phyloP scores from a whole-genome alignment of 2,329 filamentous ascomycete species.

The Penicillium hesseltinei region DNA sequence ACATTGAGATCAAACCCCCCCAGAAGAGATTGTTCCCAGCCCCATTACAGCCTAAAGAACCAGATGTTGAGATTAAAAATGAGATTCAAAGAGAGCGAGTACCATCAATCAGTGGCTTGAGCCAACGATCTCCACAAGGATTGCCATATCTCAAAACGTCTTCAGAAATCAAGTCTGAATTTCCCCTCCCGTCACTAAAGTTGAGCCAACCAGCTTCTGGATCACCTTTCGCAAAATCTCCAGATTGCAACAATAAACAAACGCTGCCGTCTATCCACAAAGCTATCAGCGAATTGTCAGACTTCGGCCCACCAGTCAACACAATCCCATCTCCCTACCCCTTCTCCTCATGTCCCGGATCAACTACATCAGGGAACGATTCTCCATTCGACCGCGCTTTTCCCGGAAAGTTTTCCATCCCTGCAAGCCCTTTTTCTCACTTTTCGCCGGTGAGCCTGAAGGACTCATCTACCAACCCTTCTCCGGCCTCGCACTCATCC shows the following conservation, averaged over 20 bases:
- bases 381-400: slow-evolving; percentile 33
- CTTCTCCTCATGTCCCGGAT: slow-evolving; percentile 27
- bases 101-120: slow-evolving; percentile 5
- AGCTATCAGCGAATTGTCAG: slow-evolving; percentile 36
- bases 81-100: not conserved
- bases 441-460: slow-evolving; percentile 41
- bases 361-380: slow-evolving; percentile 28
- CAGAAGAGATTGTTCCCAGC: not conserved
- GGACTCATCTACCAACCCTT: slow-evolving; percentile 36
- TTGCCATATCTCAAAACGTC: slow-evolving; percentile 25
- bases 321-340: slow-evolving; percentile 26
- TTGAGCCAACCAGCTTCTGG: slow-evolving; percentile 34
- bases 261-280: slow-evolving; percentile 44
- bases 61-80: not conserved
- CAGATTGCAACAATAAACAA: slow-evolving; percentile 33
- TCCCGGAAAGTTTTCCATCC: slow-evolving; percentile 32
- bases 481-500: slow-evolving; percentile 32
- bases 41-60: not conserved
- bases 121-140: slow-evolving; percentile 11
- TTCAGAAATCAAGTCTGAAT: slow-evolving; percentile 29
- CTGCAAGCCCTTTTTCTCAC: slow-evolving; percentile 37
- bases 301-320: slow-evolving; percentile 21
- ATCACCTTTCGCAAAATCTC: slow-evolving; percentile 28
- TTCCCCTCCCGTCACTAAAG: slow-evolving; percentile 42
- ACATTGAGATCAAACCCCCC: not conserved